Conservation (phyloP, 805 yeast genomes). For the Lipomyces chichibuensis region DNA sequence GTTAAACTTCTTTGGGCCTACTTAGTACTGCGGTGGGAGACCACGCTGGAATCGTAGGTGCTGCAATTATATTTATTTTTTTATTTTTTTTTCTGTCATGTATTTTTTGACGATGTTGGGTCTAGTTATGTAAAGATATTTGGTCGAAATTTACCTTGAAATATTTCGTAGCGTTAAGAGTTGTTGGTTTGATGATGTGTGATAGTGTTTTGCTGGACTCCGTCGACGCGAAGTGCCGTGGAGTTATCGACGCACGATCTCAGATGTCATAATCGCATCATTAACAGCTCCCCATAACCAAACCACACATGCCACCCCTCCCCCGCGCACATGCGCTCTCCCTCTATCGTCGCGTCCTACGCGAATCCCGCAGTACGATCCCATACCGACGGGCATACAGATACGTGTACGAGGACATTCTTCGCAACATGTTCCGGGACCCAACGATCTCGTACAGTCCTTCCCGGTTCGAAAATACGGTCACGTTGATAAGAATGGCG, state of each 20-base stretch:
- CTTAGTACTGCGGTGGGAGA: constrained; percentile 3
- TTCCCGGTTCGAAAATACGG: constrained; percentile 21
- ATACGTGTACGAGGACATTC: constrained; percentile 2
- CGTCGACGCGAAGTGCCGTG: too few relatives aligned
- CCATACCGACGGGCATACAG: constrained; percentile 7
- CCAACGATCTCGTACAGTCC: constrained; percentile 1
- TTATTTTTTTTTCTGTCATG: neutral
- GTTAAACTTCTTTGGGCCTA: constrained; percentile 1
- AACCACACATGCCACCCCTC: neutral
- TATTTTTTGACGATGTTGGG: neutral
- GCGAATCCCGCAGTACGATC: neutral
- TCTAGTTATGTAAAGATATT: too few relatives aligned
- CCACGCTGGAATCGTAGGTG: constrained; percentile 2
- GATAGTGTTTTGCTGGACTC: too few relatives aligned
- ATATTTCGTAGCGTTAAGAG: too few relatives aligned
- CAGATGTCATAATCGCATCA: too few relatives aligned
- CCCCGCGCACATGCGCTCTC: neutral
- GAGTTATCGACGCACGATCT: too few relatives aligned
- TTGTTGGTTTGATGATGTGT: too few relatives aligned
- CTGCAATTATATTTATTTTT: neutral
- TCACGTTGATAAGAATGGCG: constrained; percentile 15
- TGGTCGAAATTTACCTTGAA: too few relatives aligned
- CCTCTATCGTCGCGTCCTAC: neutral
- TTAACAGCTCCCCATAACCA: too few relatives aligned
- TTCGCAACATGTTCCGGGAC: constrained; percentile 22